Percentiles rank a stretch among this genome's conserved stretches.
Evolutionary conservation across 768 basidiomycete genomes (phyloP).

Genomic region (Hygrocybe punicea): DNA sequence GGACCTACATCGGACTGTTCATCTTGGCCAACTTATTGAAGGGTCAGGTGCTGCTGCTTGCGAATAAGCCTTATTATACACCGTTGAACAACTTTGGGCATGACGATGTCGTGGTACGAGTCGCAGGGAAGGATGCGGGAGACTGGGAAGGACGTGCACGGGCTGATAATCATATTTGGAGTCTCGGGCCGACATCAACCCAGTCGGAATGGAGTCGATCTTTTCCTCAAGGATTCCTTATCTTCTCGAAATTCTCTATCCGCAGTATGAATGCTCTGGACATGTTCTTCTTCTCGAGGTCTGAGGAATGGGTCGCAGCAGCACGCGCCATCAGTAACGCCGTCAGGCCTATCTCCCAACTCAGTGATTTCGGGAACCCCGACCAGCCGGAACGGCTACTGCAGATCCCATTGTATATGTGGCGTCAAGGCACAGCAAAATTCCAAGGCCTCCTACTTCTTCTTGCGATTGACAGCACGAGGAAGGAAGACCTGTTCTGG

Average conservation of each 20-base stretch:
- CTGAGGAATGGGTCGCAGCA: background rate
- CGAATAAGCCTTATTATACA: background rate
- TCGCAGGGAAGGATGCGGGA: background rate
- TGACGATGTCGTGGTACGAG: background rate
- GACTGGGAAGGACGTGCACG: no score
- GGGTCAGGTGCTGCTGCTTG: background rate
- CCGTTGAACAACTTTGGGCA: slow-evolving; percentile 1
- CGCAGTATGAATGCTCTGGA: background rate
- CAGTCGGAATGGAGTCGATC: no score
- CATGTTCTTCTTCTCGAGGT: background rate
- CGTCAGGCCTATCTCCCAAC: background rate
- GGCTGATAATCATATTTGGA: no score
- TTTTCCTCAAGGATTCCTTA: no score
- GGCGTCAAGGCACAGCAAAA: background rate
- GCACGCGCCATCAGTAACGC: background rate
- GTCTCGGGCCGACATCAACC: no score
- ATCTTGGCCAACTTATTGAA: background rate
- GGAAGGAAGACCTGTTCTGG: background rate
- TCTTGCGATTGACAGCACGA: background rate
- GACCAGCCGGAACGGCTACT: background rate
- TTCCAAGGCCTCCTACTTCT: background rate
- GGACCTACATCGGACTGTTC: background rate
- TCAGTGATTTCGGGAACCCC: no score
- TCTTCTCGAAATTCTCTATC: background rate
- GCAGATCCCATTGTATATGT: background rate